These are phyloP conservation scores for Prunus mira DNA, from an alignment of 306 rosid species.

Conservation along the genomic window DNA sequence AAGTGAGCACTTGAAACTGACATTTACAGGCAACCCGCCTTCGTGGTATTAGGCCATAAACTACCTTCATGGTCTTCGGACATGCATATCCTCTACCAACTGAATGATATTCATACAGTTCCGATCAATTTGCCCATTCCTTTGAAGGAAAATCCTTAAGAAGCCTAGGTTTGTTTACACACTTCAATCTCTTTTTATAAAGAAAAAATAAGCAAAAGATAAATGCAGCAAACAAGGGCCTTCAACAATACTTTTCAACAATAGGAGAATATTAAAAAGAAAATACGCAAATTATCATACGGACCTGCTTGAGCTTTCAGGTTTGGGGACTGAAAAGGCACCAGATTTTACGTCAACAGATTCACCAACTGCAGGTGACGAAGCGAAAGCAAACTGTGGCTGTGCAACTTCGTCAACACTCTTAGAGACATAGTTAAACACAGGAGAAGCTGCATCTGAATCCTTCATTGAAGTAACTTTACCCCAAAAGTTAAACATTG, in stretches of 20 bases:
- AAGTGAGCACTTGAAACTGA: background rate
- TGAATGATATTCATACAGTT: background rate
- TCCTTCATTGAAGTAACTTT: slow-evolving; percentile 34
- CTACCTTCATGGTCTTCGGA: too few species aligned
- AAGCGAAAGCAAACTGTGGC: slow-evolving; percentile 29
- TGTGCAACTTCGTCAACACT: slow-evolving; percentile 32
- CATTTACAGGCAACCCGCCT: background rate
- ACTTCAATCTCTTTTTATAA: background rate
- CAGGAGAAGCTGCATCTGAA: slow-evolving; percentile 29
- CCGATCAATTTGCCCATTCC: background rate
- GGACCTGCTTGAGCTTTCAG: slow-evolving; percentile 59
- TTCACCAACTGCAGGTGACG: slow-evolving; percentile 31
- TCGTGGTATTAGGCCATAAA: too few species aligned
- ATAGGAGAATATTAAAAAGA: background rate
- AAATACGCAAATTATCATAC: slow-evolving; percentile 5
- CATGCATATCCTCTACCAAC: background rate
- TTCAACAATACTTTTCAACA: background rate
- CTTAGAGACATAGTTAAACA: slow-evolving; percentile 20
- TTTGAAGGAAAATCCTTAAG: background rate
- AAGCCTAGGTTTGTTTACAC: background rate
- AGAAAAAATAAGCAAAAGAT: background rate
- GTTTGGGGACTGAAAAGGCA: slow-evolving; percentile 34
- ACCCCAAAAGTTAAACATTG: slow-evolving; percentile 30
- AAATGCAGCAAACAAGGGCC: background rate
- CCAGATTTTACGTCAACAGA: slow-evolving; percentile 28